These are phyloP conservation scores for Bipolaris victoriae DNA, from an alignment of 2,329 filamentous ascomycete species.

Conservation along the genomic window DNA sequence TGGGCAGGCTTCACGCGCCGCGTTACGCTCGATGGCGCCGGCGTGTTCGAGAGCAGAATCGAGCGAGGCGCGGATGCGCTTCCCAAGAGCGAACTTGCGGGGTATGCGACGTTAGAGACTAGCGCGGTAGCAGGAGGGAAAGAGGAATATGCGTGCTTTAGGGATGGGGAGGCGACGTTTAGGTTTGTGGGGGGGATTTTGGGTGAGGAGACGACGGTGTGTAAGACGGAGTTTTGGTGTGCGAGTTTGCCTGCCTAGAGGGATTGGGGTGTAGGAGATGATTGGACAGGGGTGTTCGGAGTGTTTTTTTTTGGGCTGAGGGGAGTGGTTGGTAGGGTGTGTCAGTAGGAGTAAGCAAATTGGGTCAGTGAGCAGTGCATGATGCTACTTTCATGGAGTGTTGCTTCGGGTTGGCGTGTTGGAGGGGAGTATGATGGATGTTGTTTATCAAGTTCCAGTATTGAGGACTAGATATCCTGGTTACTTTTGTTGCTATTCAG, in stretches of 20 bases:
- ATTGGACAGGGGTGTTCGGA: neutral
- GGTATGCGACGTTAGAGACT: conserved; percentile 16
- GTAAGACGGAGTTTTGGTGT: conserved; percentile 30
- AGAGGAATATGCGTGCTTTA: conserved; percentile 30
- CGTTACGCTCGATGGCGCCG: conserved; percentile 1
- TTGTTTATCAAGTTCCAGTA: no score
- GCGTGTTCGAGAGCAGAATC: conserved; percentile 18
- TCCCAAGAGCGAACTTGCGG: conserved; percentile 22
- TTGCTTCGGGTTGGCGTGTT: no score
- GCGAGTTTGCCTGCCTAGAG: conserved; percentile 14
- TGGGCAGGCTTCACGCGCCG: conserved; percentile 13
- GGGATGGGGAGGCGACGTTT: conserved; percentile 23
- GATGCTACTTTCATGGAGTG: no score
- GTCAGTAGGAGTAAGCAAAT: no score
- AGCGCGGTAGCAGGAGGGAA: neutral
- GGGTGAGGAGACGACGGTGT: conserved; percentile 11
- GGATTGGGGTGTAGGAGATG: neutral
- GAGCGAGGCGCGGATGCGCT: conserved; percentile 15
- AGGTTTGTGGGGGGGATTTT: conserved; percentile 10
- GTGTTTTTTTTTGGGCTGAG: neutral
- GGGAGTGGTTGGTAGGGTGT: no score
- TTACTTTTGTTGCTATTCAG: neutral
- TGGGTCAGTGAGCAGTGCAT: no score
- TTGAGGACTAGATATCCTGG: no score
- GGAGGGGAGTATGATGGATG: no score